A percentile compares a stretch with the other conserved stretches of the same genome.
Evolutionary conservation across 345 rosid species (phyloP).

Genomic region (Eucalyptus polybractea): DNA sequence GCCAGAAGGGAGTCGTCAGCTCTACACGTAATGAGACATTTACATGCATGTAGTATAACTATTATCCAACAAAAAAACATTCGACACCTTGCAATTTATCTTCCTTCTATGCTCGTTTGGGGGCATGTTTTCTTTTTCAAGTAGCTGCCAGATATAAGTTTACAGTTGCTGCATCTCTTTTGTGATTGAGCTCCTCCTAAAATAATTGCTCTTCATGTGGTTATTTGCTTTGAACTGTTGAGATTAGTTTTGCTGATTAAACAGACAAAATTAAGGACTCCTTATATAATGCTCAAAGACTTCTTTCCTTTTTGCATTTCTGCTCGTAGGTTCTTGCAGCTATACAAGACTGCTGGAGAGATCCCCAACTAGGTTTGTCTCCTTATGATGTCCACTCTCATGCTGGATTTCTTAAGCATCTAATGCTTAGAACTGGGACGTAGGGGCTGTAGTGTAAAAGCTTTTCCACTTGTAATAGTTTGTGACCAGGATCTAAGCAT

Average conservation of each 20-base stretch:
- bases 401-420: slow-evolving; percentile 86
- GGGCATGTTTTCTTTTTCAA: background rate
- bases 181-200: background rate
- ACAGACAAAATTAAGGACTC: background rate
- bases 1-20: background rate
- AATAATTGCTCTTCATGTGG: background rate
- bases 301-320: background rate
- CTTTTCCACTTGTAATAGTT: background rate
- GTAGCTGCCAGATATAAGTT: background rate
- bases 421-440: slow-evolving; percentile 94
- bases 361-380: slow-evolving; percentile 55
- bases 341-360: slow-evolving; percentile 85
- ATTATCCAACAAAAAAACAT: too few relatives aligned
- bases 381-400: slow-evolving; percentile 79
- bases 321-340: slow-evolving; percentile 55
- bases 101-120: background rate
- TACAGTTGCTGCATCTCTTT: background rate
- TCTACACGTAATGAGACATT: background rate
- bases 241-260: background rate
- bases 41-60: background rate
- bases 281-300: background rate
- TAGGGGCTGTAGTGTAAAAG: slow-evolving; percentile 1
- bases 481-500: background rate
- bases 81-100: background rate
- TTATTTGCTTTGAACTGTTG: background rate